Evolutionary conservation across 352 stramenopile species (phyloP).

Genomic region (Phytophthora sojae): DNA sequence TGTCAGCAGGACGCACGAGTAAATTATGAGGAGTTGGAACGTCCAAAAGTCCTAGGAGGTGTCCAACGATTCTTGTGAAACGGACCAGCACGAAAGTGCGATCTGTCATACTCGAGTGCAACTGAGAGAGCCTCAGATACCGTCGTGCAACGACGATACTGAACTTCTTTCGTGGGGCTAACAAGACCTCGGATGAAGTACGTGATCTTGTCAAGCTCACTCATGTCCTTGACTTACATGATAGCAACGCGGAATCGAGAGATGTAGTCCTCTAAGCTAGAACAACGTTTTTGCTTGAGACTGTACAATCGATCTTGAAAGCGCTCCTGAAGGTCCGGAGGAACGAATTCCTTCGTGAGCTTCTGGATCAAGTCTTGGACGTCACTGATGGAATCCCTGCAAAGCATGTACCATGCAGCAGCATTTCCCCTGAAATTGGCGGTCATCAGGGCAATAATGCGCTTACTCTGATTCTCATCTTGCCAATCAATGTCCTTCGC

Average conservation of each 20-base stretch:
- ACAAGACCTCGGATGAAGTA: neutral
- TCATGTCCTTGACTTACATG: slow-evolving; percentile 1
- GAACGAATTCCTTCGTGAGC: neutral
- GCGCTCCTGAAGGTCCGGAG: neutral
- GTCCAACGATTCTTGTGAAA: neutral
- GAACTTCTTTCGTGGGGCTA: no score
- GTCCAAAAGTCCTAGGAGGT: neutral
- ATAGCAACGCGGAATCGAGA: neutral
- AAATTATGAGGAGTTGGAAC: neutral
- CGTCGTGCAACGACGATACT: neutral
- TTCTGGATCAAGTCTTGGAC: neutral
- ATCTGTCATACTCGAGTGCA: neutral
- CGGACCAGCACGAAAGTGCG: neutral
- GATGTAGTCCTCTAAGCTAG: neutral
- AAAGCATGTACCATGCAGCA: slow-evolving; percentile 3
- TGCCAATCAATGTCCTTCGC: neutral
- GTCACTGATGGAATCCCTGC: neutral
- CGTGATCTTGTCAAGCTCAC: neutral
- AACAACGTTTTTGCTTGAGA: slow-evolving; percentile 1
- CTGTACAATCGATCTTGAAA: neutral
- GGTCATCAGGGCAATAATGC: neutral
- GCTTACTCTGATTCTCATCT: neutral
- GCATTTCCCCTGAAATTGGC: neutral
- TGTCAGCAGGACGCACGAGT: neutral
- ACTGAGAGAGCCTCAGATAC: neutral